Percentiles rank a stretch among this genome's conserved stretches.
Evolutionary conservation across 805 yeast genomes (phyloP).

Genomic region (Hermanozyma aechmeae): DNA sequence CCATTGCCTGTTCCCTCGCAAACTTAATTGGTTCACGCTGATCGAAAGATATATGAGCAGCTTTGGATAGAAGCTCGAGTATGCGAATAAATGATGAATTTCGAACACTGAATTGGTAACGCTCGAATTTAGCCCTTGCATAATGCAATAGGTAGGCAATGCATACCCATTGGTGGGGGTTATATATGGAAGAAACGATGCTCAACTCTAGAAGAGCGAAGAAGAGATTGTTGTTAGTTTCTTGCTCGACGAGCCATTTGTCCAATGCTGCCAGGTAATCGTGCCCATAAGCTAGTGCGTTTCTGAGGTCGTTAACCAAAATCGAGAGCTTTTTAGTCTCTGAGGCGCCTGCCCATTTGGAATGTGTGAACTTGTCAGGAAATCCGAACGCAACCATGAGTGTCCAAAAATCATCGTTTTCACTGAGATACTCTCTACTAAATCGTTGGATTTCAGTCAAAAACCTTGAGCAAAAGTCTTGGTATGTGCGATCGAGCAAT

Average conservation of each 20-base stretch:
- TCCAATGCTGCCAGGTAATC: slow-evolving; percentile 13
- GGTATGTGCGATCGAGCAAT: slow-evolving; percentile 18
- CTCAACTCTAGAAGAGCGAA: slow-evolving; percentile 23
- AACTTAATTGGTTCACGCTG: too few species aligned
- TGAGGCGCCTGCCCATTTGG: slow-evolving; percentile 16
- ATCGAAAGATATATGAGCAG: too few species aligned
- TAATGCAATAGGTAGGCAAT: slow-evolving; percentile 15
- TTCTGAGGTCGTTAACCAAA: slow-evolving; percentile 17
- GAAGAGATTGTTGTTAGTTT: too few species aligned
- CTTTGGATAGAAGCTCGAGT: too few species aligned
- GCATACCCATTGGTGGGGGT: slow-evolving; percentile 21
- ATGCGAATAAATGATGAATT: slow-evolving; percentile 14
- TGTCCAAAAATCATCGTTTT: slow-evolving; percentile 9
- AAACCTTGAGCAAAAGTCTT: slow-evolving; percentile 21
- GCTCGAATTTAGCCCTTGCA: slow-evolving; percentile 7
- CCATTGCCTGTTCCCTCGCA: too few species aligned
- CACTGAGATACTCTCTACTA: slow-evolving; percentile 6
- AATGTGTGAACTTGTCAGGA: slow-evolving; percentile 11
- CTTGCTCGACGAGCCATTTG: slow-evolving; percentile 13
- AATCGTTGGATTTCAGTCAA: slow-evolving; percentile 14
- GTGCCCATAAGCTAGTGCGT: slow-evolving; percentile 12
- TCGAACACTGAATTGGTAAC: slow-evolving; percentile 12
- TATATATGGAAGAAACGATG: slow-evolving; percentile 10
- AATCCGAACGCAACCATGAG: slow-evolving; percentile 20
- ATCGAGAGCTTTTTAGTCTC: slow-evolving; percentile 14